phyloP scores from a whole-genome alignment of 2,329 filamentous ascomycete genomes.

The Elsinoe fawcettii region DNA sequence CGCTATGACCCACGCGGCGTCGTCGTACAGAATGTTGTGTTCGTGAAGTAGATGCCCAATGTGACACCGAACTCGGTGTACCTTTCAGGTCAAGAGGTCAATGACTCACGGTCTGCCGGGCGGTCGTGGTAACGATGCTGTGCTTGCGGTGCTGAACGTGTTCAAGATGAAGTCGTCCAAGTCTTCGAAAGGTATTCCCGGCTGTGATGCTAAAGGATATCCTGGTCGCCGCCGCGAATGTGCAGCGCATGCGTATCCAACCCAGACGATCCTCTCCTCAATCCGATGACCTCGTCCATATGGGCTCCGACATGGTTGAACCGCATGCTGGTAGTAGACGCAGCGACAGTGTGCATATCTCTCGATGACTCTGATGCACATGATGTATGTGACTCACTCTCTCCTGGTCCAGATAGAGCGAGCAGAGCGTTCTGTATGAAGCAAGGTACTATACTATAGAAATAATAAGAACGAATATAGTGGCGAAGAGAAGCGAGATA shows the following conservation, averaged over 20 bases:
- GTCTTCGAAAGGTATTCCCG: not conserved
- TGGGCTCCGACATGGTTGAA: slow-evolving; percentile 73
- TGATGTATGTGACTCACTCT: slow-evolving; percentile 31
- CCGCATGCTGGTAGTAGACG: slow-evolving; percentile 77
- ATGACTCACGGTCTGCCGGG: not conserved
- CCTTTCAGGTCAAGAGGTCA: not conserved
- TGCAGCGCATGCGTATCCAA: slow-evolving; percentile 68
- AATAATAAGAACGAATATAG: not conserved
- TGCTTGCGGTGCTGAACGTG: no score
- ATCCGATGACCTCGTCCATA: slow-evolving; percentile 64
- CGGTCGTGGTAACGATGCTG: no score
- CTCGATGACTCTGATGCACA: slow-evolving; percentile 85
- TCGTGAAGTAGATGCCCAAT: not conserved
- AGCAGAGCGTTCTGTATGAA: not conserved
- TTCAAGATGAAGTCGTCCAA: not conserved
- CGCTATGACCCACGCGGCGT: not conserved
- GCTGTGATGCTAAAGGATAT: no score
- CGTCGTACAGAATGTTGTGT: not conserved
- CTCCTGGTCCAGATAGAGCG: not conserved
- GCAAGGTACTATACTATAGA: not conserved
- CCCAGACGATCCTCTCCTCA: slow-evolving; percentile 67
- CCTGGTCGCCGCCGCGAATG: not conserved
- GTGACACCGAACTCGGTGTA: not conserved
- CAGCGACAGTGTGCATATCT: slow-evolving; percentile 80
- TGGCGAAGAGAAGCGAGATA: not conserved